A percentile compares a stretch with the other conserved stretches of the same genome.
Conservation (phyloP, 352 stramenopile genomes). For the Globisporangium emineosum region DNA sequence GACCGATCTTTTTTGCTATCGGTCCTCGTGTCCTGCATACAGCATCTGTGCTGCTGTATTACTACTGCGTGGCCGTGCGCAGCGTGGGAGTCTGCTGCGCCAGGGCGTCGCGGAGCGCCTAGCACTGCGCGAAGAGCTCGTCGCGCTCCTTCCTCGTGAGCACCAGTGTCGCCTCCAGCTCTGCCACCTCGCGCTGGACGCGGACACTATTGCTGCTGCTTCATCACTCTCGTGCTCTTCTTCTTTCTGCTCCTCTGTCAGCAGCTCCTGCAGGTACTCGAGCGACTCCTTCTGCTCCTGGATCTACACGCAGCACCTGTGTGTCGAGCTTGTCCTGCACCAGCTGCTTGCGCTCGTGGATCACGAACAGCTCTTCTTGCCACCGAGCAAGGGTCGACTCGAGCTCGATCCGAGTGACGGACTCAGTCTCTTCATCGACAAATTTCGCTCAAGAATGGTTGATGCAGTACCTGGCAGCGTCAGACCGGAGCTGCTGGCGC, state of each 20-base stretch:
- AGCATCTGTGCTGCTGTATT: no score
- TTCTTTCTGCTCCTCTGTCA: conserved; percentile 41
- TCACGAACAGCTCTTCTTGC: conserved; percentile 25
- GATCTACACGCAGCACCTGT: conserved; percentile 62
- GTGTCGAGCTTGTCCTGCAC: conserved; percentile 68
- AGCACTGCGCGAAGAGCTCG: no score
- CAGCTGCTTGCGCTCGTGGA: conserved; percentile 38
- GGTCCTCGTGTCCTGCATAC: no score
- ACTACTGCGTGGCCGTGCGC: no score
- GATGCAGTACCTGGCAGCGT: neutral
- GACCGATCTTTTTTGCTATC: no score
- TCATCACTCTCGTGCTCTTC: conserved; percentile 25
- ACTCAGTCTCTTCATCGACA: conserved; percentile 1
- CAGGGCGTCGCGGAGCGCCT: conserved; percentile 52
- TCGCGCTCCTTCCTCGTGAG: conserved; percentile 41
- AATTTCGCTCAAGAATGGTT: conserved; percentile 6
- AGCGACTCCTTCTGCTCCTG: conserved; percentile 61
- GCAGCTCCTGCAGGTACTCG: conserved; percentile 56
- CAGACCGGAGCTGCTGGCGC: neutral
- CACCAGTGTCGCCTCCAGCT: conserved; percentile 26
- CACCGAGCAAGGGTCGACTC: conserved; percentile 29
- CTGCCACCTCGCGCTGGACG: no score
- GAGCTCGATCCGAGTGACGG: conserved; percentile 14
- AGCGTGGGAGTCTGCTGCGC: conserved; percentile 9
- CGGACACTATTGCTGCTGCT: no score